phyloP scores from a whole-genome alignment of 2,329 filamentous ascomycete genomes.

The Pyrenophora teres region DNA sequence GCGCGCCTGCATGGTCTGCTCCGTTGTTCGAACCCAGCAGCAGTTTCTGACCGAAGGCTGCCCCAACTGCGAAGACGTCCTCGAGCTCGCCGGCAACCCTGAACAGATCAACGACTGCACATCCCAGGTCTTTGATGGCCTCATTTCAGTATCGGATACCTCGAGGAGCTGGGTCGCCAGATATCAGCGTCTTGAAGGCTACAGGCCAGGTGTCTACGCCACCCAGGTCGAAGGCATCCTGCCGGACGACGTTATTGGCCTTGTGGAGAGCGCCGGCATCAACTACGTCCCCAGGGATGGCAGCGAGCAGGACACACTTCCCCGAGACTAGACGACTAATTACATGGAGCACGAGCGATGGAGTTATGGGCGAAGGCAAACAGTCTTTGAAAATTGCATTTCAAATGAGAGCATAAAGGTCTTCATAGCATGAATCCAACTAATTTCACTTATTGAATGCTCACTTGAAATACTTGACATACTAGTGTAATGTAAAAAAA shows the following conservation, averaged over 20 bases:
- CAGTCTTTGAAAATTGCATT: too few species aligned
- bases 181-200: constrained; percentile 89
- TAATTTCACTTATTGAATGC: too few species aligned
- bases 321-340: constrained; percentile 27
- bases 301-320: constrained; percentile 44
- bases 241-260: constrained; percentile 61
- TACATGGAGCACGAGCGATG: too few species aligned
- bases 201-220: constrained; percentile 88
- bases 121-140: constrained; percentile 91
- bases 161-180: constrained; percentile 89
- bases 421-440: too few species aligned
- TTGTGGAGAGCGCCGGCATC: constrained; percentile 63
- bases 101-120: constrained; percentile 92
- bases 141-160: constrained; percentile 86
- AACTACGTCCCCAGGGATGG: constrained; percentile 61
- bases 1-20: constrained; percentile 98
- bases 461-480: too few species aligned
- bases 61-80: constrained; percentile 94
- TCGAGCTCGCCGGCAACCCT: constrained; percentile 76
- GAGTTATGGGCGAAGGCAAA: too few species aligned
- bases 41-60: constrained; percentile 87
- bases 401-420: too few species aligned
- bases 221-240: constrained; percentile 87
- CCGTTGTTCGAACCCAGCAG: constrained; percentile 81
- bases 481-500: too few species aligned